Percentiles rank a stretch among this genome's conserved stretches.
Evolutionary conservation across 257 asterid genomes (phyloP).

Genomic region (Penstemon newberryi): DNA sequence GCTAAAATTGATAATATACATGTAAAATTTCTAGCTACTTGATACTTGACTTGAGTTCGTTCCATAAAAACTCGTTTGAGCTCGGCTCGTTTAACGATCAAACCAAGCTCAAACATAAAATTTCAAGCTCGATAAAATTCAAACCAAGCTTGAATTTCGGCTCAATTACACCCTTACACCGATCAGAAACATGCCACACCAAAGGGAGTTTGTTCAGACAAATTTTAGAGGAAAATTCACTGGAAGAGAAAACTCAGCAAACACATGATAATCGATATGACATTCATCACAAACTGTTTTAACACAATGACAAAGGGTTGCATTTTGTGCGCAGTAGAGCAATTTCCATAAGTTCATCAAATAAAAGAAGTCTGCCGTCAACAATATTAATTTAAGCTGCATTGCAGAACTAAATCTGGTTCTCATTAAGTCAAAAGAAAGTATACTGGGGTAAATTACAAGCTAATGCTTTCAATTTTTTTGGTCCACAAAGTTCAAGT

Average conservation of each 20-base stretch:
- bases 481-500: slow-evolving; percentile 25
- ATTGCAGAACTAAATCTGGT: slow-evolving; percentile 33
- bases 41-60: no score
- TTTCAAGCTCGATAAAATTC: no score
- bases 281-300: slow-evolving; percentile 21
- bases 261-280: not conserved
- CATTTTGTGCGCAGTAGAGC: not conserved
- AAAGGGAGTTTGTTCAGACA: not conserved
- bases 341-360: slow-evolving; percentile 7
- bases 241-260: not conserved
- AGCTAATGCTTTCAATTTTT: slow-evolving; percentile 31
- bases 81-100: no score
- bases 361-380: not conserved
- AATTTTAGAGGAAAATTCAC: not conserved
- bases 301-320: slow-evolving; percentile 3
- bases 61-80: no score
- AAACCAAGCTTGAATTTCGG: no score
- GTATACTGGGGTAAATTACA: slow-evolving; percentile 23
- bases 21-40: no score
- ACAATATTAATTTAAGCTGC: slow-evolving; percentile 30
- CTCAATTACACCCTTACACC: not conserved
- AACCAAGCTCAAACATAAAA: no score
- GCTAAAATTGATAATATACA: no score
- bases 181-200: not conserved
- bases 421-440: slow-evolving; percentile 35